phyloP scores from a whole-genome alignment of 805 yeast genomes.

The Candida ficus region DNA sequence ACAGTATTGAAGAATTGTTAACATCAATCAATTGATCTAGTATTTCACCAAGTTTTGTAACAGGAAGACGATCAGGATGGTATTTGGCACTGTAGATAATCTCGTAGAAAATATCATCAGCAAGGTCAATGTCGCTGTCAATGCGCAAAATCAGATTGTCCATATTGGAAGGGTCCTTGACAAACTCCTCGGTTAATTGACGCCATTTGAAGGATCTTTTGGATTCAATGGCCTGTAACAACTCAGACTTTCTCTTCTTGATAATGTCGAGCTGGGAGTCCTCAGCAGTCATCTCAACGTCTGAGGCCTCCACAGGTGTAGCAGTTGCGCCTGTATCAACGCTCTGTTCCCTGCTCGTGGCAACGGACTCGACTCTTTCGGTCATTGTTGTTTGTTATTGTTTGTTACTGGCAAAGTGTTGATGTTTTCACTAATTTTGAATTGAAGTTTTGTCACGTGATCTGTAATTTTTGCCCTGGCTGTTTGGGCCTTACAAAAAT shows the following conservation, averaged over 20 bases:
- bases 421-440: no score
- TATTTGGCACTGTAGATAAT: conserved; percentile 17
- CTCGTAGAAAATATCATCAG: conserved; percentile 19
- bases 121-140: background rate
- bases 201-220: conserved; percentile 2
- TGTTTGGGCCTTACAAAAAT: no score
- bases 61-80: conserved; percentile 13
- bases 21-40: conserved; percentile 16
- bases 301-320: background rate
- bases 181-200: conserved; percentile 8
- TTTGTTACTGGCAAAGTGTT: no score
- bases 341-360: background rate
- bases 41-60: conserved; percentile 5
- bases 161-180: background rate
- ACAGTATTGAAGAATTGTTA: conserved; percentile 9
- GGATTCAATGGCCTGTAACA: background rate
- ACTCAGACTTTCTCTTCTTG: background rate
- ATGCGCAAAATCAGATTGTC: conserved; percentile 3
- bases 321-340: background rate
- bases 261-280: background rate
- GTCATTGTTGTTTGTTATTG: no score
- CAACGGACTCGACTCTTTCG: background rate
- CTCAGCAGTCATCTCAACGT: conserved; percentile 9
- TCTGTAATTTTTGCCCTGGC: no score
- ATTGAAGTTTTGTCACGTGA: no score